A percentile compares a stretch with the other conserved stretches of the same genome.
Evolutionary conservation across 148 eudicot species (phyloP).

Genomic region (Diospyros lotus): DNA sequence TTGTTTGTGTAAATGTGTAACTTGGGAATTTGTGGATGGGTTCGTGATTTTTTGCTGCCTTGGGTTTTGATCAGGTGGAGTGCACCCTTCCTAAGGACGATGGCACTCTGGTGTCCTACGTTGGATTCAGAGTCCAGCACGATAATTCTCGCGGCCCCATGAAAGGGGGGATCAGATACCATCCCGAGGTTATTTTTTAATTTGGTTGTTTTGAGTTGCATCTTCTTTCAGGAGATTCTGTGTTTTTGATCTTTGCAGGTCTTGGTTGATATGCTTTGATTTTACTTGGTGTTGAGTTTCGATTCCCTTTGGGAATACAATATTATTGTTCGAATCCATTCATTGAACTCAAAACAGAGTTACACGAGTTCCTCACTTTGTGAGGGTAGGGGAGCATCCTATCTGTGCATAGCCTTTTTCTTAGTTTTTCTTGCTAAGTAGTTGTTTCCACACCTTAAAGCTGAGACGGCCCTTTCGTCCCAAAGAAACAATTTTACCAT

Average conservation of each 20-base stretch:
- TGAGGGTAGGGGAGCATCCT: no score
- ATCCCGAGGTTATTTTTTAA: conserved; percentile 37
- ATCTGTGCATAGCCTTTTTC: no score
- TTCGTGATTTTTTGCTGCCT: not conserved
- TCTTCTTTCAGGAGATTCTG: not conserved
- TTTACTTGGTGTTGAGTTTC: not conserved
- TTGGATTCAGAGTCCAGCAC: conserved; percentile 57
- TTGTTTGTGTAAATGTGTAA: not conserved
- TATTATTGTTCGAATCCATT: not conserved
- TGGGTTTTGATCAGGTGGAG: conserved; percentile 40
- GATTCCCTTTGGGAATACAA: not conserved
- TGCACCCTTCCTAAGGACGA: conserved; percentile 58
- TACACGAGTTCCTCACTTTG: no score
- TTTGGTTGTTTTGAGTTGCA: not conserved
- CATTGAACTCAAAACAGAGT: not conserved
- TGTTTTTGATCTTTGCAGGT: not conserved
- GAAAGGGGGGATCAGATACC: conserved; percentile 68
- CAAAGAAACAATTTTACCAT: no score
- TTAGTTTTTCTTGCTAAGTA: no score
- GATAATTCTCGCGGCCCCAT: conserved; percentile 61
- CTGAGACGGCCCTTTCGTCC: no score
- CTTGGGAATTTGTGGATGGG: not conserved
- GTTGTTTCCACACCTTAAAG: no score
- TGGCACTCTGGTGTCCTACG: conserved; percentile 37
- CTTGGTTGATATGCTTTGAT: not conserved